Conservation (phyloP, 305 asterid genomes). For the Fraxinus ornus region DNA sequence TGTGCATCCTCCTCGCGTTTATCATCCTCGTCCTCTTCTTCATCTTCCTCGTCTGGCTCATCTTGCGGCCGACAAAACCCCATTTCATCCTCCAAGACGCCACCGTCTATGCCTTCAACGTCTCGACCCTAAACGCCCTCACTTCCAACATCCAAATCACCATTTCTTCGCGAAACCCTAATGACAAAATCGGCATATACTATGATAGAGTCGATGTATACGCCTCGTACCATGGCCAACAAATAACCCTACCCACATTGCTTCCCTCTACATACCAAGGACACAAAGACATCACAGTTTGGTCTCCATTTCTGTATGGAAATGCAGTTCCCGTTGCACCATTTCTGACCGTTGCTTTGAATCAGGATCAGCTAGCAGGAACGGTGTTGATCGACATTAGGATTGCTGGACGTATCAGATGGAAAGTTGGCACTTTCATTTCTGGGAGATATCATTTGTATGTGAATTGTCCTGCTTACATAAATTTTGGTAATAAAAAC, state of each 20-base stretch:
- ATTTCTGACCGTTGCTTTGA: slow-evolving; percentile 31
- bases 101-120: slow-evolving; percentile 65
- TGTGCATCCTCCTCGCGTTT: slow-evolving; percentile 28
- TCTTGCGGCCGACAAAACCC: slow-evolving; percentile 69
- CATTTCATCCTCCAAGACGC: slow-evolving; percentile 68
- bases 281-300: slow-evolving; percentile 53
- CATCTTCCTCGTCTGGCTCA: slow-evolving; percentile 53
- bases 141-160: slow-evolving; percentile 64
- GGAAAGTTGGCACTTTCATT: slow-evolving; percentile 58
- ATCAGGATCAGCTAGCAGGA: slow-evolving; percentile 48
- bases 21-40: slow-evolving; percentile 39
- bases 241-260: slow-evolving; percentile 59
- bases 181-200: slow-evolving; percentile 54
- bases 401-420: slow-evolving; percentile 56
- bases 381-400: slow-evolving; percentile 48
- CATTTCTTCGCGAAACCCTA: slow-evolving; percentile 60
- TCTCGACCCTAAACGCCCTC: slow-evolving; percentile 44
- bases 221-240: slow-evolving; percentile 62
- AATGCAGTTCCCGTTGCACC: slow-evolving; percentile 61
- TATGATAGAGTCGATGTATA: slow-evolving; percentile 51
- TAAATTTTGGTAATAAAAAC: slow-evolving; percentile 40
- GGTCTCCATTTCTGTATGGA: slow-evolving; percentile 74
- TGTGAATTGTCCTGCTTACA: slow-evolving; percentile 57
- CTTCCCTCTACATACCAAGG: slow-evolving; percentile 70
- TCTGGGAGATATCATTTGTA: slow-evolving; percentile 53